Conservation (phyloP, 176 grass and related monocot genomes). For the barley (Hordeum vulgare) region DNA sequence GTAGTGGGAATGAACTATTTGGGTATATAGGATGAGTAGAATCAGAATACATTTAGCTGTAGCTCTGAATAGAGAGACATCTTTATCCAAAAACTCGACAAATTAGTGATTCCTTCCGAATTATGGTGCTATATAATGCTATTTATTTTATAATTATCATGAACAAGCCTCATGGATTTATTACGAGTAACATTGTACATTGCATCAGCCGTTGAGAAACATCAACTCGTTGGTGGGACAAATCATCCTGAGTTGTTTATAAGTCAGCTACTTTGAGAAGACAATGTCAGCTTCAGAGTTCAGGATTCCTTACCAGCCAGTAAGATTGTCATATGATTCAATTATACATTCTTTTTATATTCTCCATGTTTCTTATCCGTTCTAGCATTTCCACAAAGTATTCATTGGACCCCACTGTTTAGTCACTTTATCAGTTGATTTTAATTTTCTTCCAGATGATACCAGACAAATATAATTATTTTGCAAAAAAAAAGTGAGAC, state of each 20-base stretch:
- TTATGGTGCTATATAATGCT: constrained; percentile 2
- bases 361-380: background rate
- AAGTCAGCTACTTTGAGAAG: constrained; percentile 6
- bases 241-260: constrained; percentile 11
- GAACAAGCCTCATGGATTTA: background rate
- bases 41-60: background rate
- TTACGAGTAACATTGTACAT: constrained; percentile 3
- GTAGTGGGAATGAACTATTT: no score
- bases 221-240: background rate
- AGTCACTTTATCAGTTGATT: constrained; percentile 24
- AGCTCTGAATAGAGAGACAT: background rate
- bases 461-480: constrained; percentile 7
- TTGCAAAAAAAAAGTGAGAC: background rate
- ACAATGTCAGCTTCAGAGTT: constrained; percentile 58
- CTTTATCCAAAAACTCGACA: background rate
- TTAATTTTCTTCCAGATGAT: constrained; percentile 4
- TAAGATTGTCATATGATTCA: constrained; percentile 29
- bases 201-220: constrained; percentile 12
- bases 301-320: constrained; percentile 56
- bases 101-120: background rate
- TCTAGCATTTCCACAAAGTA: constrained; percentile 1
- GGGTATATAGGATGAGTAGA: background rate
- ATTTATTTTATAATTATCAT: background rate
- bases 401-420: background rate
- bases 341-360: background rate